Conservation (phyloP, 495 filamentous ascomycete genomes). For the Aspergillus biplanus region DNA sequence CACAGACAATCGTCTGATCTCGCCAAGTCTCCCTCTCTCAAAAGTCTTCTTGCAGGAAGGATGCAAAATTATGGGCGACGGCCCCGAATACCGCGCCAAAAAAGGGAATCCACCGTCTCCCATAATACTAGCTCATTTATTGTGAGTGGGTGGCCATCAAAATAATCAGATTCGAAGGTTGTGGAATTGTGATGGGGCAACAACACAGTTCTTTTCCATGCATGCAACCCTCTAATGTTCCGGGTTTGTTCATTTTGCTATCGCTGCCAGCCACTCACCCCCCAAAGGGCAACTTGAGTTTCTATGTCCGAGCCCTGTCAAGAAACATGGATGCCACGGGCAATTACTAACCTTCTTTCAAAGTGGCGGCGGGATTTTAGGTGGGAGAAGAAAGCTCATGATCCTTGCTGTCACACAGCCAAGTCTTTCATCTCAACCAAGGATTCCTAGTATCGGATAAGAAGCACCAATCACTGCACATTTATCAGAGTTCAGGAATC, state of each 20-base stretch:
- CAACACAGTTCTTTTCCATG: too few species aligned
- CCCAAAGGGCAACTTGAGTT: background rate
- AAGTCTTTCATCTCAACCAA: conserved; percentile 7
- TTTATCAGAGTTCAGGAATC: conserved; percentile 9
- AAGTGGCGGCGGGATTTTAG: background rate
- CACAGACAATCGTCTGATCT: conserved; percentile 9
- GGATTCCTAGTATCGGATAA: conserved; percentile 11
- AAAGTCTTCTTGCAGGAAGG: background rate
- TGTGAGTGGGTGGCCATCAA: background rate
- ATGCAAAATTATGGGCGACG: background rate
- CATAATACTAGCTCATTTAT: background rate
- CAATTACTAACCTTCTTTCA: background rate
- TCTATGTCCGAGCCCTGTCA: background rate
- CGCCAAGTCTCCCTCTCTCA: background rate
- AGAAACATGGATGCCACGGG: background rate
- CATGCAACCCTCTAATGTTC: background rate
- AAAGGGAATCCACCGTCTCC: background rate
- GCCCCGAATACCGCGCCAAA: background rate
- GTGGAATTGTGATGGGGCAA: too few species aligned
- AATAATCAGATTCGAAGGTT: too few species aligned
- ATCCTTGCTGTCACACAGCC: conserved; percentile 9
- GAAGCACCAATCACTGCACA: conserved; percentile 1
- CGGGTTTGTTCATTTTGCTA: background rate
- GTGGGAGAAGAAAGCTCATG: background rate
- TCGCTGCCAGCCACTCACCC: background rate